These are phyloP conservation scores for Durusdinium trenchii DNA, from an alignment of 73 alveolate species.

Conservation along the genomic window DNA sequence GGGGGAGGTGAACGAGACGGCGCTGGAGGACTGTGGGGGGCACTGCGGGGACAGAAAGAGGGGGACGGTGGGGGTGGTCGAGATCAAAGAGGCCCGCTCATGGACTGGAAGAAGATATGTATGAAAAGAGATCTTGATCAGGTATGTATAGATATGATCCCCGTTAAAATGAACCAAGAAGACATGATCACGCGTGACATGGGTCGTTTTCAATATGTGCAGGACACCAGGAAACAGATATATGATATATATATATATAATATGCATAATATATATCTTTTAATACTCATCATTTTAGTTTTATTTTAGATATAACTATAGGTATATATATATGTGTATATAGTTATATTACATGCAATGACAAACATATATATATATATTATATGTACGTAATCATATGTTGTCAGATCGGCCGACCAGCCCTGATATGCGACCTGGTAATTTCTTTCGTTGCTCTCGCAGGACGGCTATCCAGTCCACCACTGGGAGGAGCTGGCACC, in stretches of 20 bases:
- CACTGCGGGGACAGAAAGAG: background rate
- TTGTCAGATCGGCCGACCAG: too few species aligned
- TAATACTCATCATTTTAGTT: too few species aligned
- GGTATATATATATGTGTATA: too few species aligned
- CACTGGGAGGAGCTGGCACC: constrained; percentile 91
- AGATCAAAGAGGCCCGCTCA: background rate
- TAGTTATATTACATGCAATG: too few species aligned
- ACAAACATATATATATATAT: too few species aligned
- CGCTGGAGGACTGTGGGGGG: background rate
- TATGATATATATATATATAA: too few species aligned
- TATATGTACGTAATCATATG: too few species aligned
- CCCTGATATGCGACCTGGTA: too few species aligned
- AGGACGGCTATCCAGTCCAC: constrained; percentile 94
- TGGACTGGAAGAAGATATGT: background rate
- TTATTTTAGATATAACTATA: too few species aligned
- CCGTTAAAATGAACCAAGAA: background rate
- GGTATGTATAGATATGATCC: background rate
- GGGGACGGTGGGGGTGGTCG: background rate
- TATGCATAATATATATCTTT: too few species aligned
- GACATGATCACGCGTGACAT: background rate
- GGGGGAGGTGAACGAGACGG: constrained; percentile 60
- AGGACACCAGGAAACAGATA: too few species aligned
- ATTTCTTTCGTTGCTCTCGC: background rate
- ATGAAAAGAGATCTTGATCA: background rate
- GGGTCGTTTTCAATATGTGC: too few species aligned